These are phyloP conservation scores for Malania oleifera DNA, from an alignment of 164 flowering plant genomes.

Conservation along the genomic window DNA sequence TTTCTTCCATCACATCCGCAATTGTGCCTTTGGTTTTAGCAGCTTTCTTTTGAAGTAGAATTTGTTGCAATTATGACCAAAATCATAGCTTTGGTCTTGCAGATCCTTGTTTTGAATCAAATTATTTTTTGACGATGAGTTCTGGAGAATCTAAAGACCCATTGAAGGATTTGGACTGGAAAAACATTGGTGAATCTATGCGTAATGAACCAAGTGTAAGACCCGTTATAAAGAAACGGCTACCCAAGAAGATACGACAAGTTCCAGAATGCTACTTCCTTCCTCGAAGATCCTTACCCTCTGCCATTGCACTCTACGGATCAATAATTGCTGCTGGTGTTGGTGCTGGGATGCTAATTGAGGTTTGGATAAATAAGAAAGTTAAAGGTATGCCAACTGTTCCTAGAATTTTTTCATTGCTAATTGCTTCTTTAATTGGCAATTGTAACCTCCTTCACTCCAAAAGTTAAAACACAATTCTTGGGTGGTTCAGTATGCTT, in stretches of 20 bases:
- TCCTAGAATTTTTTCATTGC: not conserved
- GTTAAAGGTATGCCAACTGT: slow-evolving; percentile 42
- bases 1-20: no score
- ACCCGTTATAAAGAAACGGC: slow-evolving; percentile 47
- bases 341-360: slow-evolving; percentile 85
- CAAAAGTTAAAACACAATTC: not conserved
- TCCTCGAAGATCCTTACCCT: slow-evolving; percentile 63
- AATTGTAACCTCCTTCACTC: not conserved
- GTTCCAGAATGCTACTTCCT: slow-evolving; percentile 82
- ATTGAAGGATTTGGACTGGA: slow-evolving; percentile 58
- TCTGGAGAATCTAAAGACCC: slow-evolving; percentile 48
- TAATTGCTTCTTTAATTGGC: no score
- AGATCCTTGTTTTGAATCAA: not conserved
- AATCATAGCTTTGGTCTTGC: not conserved
- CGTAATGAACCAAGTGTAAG: slow-evolving; percentile 25
- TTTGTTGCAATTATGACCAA: no score
- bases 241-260: slow-evolving; percentile 58
- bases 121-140: slow-evolving; percentile 25
- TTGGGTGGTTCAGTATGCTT: no score
- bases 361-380: slow-evolving; percentile 76
- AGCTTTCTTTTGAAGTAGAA: not conserved
- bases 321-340: slow-evolving; percentile 65
- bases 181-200: slow-evolving; percentile 31
- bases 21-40: no score
- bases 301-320: slow-evolving; percentile 60